A percentile compares a stretch with the other conserved stretches of the same genome.
Conservation (phyloP, 371 early-diverging fungal species). For the Massospora cicadina region DNA sequence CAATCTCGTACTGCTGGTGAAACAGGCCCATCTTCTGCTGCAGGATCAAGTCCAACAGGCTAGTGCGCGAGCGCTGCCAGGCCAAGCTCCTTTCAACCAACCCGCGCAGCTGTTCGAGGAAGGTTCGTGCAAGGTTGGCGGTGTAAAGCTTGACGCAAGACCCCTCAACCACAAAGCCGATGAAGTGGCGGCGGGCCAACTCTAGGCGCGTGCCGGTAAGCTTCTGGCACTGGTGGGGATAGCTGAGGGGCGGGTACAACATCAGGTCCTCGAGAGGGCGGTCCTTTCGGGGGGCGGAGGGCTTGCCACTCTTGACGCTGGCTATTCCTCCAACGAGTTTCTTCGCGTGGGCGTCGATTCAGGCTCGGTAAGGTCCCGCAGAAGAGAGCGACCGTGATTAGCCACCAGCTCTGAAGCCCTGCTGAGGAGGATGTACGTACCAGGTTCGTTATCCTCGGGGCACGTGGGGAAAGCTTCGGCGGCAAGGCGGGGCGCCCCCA, state of each 20-base stretch:
- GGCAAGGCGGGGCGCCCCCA: not conserved
- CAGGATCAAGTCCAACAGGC: conserved; percentile 31
- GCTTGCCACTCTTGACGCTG: conserved; percentile 16
- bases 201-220: conserved; percentile 12
- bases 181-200: conserved; percentile 31
- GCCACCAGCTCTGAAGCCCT: conserved; percentile 32
- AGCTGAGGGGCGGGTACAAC: conserved; percentile 16
- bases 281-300: conserved; percentile 16
- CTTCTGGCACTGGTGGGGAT: conserved; percentile 14
- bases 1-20: conserved; percentile 16
- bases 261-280: conserved; percentile 20
- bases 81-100: conserved; percentile 20
- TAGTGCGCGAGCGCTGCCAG: conserved; percentile 32
- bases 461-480: not conserved
- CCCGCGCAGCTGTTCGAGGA: conserved; percentile 33
- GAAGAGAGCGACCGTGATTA: conserved; percentile 18
- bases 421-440: conserved; percentile 26
- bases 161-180: conserved; percentile 31
- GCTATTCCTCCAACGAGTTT: conserved; percentile 23
- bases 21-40: conserved; percentile 54
- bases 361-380: conserved; percentile 24
- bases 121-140: conserved; percentile 42
- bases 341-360: conserved; percentile 22
- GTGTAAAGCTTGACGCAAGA: conserved; percentile 31
- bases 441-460: conserved; percentile 11